phyloP scores from a whole-genome alignment of 2,329 filamentous ascomycete species.

The Phialophora chinensis region DNA sequence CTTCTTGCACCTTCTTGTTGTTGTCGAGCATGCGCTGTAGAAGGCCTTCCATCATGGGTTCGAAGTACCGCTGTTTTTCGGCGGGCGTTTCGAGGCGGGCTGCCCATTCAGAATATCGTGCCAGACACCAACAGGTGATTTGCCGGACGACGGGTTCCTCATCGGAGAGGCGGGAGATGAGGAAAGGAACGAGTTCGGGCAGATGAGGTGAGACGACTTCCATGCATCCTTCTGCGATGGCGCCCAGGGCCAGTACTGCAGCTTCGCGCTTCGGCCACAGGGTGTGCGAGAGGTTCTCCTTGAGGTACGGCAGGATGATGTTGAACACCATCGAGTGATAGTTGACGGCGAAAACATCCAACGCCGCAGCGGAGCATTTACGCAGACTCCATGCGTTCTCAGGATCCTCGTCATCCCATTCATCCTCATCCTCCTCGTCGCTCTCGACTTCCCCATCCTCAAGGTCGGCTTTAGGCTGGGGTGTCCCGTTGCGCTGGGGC shows the following conservation, averaged over 20 bases:
- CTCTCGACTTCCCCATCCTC: slow-evolving; percentile 88
- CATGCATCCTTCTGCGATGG: slow-evolving; percentile 94
- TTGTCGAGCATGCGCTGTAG: slow-evolving; percentile 91
- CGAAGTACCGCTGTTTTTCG: slow-evolving; percentile 79
- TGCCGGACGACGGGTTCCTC: slow-evolving; percentile 88
- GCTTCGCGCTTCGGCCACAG: slow-evolving; percentile 95
- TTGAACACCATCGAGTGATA: slow-evolving; percentile 89
- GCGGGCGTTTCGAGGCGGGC: slow-evolving; percentile 71
- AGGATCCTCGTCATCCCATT: slow-evolving; percentile 71
- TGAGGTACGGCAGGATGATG: slow-evolving; percentile 89
- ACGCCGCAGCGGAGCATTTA: slow-evolving; percentile 93
- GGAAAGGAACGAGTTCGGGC: slow-evolving; percentile 85
- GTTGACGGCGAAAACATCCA: slow-evolving; percentile 91
- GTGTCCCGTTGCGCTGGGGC: slow-evolving; percentile 55
- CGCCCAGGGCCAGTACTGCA: slow-evolving; percentile 89
- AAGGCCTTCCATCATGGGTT: slow-evolving; percentile 97
- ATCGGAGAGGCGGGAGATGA: slow-evolving; percentile 84
- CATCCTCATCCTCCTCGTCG: slow-evolving; percentile 71
- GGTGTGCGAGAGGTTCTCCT: slow-evolving; percentile 81
- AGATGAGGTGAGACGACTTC: slow-evolving; percentile 87
- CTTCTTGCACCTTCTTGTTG: slow-evolving; percentile 98
- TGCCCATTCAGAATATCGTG: slow-evolving; percentile 91
- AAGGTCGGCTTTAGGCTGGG: slow-evolving; percentile 70
- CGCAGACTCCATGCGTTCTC: slow-evolving; percentile 94
- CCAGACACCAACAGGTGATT: slow-evolving; percentile 97